These are phyloP conservation scores for Fusarium pininemorale DNA, from an alignment of 2,329 filamentous ascomycete species.

Conservation along the genomic window DNA sequence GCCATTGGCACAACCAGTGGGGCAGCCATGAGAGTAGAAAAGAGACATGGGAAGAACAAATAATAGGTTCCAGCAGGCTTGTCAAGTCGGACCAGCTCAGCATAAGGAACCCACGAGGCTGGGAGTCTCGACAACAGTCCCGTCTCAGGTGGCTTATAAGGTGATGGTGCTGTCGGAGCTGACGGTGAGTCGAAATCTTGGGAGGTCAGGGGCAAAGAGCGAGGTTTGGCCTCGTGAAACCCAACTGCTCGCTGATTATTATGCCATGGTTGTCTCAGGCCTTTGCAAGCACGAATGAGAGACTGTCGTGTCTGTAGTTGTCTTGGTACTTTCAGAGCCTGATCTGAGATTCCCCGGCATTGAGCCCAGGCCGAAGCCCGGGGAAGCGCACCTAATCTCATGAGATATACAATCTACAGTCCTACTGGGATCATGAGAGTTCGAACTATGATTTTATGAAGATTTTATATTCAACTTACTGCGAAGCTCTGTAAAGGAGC, in stretches of 20 bases:
- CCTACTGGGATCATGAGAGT: constrained; percentile 17
- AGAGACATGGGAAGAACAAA: constrained; percentile 85
- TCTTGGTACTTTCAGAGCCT: constrained; percentile 4
- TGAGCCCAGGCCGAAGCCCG: constrained; percentile 38
- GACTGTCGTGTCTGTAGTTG: constrained; percentile 10
- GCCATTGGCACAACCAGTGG: constrained; percentile 71
- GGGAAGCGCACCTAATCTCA: constrained; percentile 37
- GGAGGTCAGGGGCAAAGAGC: constrained; percentile 19
- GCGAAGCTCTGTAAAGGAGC: neutral
- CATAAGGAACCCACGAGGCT: constrained; percentile 77
- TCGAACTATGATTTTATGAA: constrained; percentile 4
- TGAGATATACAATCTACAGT: constrained; percentile 14
- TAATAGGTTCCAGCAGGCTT: constrained; percentile 86
- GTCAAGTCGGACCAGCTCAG: constrained; percentile 81
- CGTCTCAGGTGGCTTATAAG: constrained; percentile 75
- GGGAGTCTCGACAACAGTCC: constrained; percentile 78
- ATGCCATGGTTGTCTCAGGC: constrained; percentile 14
- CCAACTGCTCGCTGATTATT: constrained; percentile 26
- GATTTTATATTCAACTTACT: constrained; percentile 19
- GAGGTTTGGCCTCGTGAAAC: constrained; percentile 40
- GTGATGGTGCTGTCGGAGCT: constrained; percentile 15
- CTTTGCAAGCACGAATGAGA: constrained; percentile 2
- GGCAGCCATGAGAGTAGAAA: constrained; percentile 83
- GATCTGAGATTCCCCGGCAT: constrained; percentile 29
- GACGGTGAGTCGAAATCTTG: constrained; percentile 22